These are phyloP conservation scores for Trichoderma sp. DNA, from an alignment of 2,329 filamentous ascomycete species.

Conservation along the genomic window DNA sequence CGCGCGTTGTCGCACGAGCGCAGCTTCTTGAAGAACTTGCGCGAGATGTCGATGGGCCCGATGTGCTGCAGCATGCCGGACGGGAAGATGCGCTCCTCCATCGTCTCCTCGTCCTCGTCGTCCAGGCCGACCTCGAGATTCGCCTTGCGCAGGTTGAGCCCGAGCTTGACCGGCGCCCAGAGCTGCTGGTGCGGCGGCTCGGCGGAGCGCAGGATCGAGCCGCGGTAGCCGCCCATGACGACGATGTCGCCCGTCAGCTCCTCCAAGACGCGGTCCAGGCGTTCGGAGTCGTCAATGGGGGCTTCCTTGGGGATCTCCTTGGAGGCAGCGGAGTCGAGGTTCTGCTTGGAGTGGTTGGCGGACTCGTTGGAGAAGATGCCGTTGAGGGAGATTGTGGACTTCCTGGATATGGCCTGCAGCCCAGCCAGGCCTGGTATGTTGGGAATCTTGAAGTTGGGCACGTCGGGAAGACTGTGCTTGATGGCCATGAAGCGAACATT, in stretches of 20 bases:
- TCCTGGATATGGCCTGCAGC: conserved; percentile 45
- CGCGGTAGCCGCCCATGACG: conserved; percentile 86
- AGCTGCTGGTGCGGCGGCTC: conserved; percentile 82
- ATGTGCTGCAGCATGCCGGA: conserved; percentile 91
- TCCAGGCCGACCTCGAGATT: conserved; percentile 86
- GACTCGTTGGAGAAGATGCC: conserved; percentile 37
- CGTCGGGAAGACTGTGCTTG: conserved; percentile 81
- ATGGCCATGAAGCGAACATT: conserved; percentile 91
- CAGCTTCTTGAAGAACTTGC: conserved; percentile 77
- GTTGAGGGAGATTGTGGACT: conserved; percentile 42
- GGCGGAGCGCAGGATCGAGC: conserved; percentile 84
- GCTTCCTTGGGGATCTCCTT: conserved; percentile 29
- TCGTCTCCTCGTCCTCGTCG: conserved; percentile 78
- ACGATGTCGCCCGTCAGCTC: conserved; percentile 82
- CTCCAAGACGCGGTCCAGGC: conserved; percentile 62
- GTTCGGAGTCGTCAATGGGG: conserved; percentile 35
- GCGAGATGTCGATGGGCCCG: conserved; percentile 87
- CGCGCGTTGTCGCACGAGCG: conserved; percentile 73
- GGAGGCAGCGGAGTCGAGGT: conserved; percentile 31
- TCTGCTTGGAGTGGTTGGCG: conserved; percentile 35
- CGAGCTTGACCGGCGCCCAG: conserved; percentile 93
- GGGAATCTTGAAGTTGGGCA: conserved; percentile 74
- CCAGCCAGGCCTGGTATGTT: conserved; percentile 65
- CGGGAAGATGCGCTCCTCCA: conserved; percentile 81
- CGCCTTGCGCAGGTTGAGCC: conserved; percentile 87